Conservation (phyloP, 768 basidiomycete genomes). For the Suillus luteus region DNA sequence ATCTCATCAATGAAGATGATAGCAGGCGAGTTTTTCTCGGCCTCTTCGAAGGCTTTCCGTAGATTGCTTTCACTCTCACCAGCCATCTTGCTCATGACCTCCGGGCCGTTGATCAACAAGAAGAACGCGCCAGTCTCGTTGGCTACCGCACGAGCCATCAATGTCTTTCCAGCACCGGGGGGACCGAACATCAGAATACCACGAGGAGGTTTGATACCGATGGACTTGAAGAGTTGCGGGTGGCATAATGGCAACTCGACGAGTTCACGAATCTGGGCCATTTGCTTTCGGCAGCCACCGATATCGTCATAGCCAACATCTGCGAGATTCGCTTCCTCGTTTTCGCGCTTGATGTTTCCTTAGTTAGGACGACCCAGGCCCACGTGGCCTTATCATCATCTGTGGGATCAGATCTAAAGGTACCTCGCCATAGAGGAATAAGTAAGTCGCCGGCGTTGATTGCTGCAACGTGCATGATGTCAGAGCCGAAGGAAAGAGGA, state of each 20-base stretch:
- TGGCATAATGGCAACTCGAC: constrained; percentile 98
- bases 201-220: constrained; percentile 99
- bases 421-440: too few relatives aligned
- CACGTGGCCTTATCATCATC: too few relatives aligned
- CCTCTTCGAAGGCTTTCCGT: constrained; percentile 98
- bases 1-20: constrained; percentile 99
- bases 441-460: too few relatives aligned
- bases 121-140: constrained; percentile 99
- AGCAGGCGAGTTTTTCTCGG: constrained; percentile 98
- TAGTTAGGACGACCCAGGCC: too few relatives aligned
- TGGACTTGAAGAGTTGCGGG: constrained; percentile 99
- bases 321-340: too few relatives aligned
- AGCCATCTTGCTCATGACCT: constrained; percentile 99
- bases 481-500: too few relatives aligned
- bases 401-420: too few relatives aligned
- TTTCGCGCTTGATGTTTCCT: too few relatives aligned
- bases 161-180: constrained; percentile 98
- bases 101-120: constrained; percentile 99
- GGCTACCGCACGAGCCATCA: constrained; percentile 99
- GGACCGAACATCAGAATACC: constrained; percentile 99
- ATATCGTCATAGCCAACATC: constrained; percentile 99
- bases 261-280: constrained; percentile 99
- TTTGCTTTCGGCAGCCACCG: constrained; percentile 98
- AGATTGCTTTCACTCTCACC: constrained; percentile 98
- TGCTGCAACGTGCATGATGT: too few relatives aligned